phyloP scores from a whole-genome alignment of 1,284 basidiomycete genomes.

The Austroboletus niveus region DNA sequence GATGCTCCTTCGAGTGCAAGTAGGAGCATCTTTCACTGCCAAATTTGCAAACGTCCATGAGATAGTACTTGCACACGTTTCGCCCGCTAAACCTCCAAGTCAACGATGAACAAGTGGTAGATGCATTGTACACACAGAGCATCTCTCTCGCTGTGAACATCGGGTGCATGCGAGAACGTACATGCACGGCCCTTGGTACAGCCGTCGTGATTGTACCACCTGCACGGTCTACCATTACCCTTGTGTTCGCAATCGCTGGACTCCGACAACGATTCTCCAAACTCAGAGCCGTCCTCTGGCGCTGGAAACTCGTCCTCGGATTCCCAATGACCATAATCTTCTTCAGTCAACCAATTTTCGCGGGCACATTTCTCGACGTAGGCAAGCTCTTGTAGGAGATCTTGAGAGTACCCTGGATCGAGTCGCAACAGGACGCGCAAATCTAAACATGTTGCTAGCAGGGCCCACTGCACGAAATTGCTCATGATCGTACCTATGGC shows the following conservation, averaged over 20 bases:
- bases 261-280: slow-evolving; percentile 36
- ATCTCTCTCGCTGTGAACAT: slow-evolving; percentile 48
- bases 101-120: neutral
- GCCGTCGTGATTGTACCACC: slow-evolving; percentile 50
- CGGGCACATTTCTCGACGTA: slow-evolving; percentile 4
- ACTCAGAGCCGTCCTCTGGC: slow-evolving; percentile 28
- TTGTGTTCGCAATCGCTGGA: slow-evolving; percentile 46
- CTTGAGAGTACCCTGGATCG: slow-evolving; percentile 5
- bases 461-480: no score
- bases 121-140: slow-evolving; percentile 37
- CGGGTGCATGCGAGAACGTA: slow-evolving; percentile 48
- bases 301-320: slow-evolving; percentile 37
- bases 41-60: slow-evolving; percentile 38
- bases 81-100: slow-evolving; percentile 26
- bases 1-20: slow-evolving; percentile 34
- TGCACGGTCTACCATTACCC: slow-evolving; percentile 49
- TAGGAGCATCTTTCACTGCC: slow-evolving; percentile 35
- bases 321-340: neutral
- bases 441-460: neutral
- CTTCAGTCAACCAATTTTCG: neutral
- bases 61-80: slow-evolving; percentile 40
- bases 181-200: slow-evolving; percentile 42
- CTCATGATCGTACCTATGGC: neutral
- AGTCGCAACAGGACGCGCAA: slow-evolving; percentile 9
- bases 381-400: slow-evolving; percentile 2